Percentiles rank a stretch among this genome's conserved stretches.
Conservation (phyloP, 2,329 filamentous ascomycete species). For the Fusarium ambrosium region DNA sequence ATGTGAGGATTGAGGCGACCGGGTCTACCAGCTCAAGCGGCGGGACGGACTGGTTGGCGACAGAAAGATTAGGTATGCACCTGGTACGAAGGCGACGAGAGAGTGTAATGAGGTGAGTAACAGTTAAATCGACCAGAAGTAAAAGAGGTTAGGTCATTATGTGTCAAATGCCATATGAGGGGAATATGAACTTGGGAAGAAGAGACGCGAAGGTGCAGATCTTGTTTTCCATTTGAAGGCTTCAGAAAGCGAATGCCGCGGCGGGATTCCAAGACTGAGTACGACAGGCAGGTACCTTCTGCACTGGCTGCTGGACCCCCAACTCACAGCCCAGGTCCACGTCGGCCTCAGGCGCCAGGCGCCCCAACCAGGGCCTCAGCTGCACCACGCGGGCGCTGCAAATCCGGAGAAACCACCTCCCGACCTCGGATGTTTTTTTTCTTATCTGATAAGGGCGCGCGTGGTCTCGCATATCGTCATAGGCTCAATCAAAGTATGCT, state of each 20-base stretch:
- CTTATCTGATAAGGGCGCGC: constrained; percentile 42
- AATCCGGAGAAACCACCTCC: constrained; percentile 41
- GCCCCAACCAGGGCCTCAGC: constrained; percentile 25
- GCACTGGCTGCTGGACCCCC: constrained; percentile 4
- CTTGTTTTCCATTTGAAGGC: constrained; percentile 36
- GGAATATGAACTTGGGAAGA: constrained; percentile 39
- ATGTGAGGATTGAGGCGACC: constrained; percentile 34
- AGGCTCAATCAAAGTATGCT: constrained; percentile 3
- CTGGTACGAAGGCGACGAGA: constrained; percentile 25
- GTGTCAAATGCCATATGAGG: constrained; percentile 32
- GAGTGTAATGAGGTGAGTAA: constrained; percentile 32
- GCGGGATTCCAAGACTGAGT: constrained; percentile 15
- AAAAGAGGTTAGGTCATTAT: constrained; percentile 45
- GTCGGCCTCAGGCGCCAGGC: constrained; percentile 37
- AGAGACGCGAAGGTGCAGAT: constrained; percentile 40
- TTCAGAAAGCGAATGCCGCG: constrained; percentile 45
- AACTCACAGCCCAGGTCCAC: constrained; percentile 4
- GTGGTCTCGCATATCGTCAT: constrained; percentile 43
- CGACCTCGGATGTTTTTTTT: constrained; percentile 37
- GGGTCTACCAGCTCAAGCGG: constrained; percentile 41
- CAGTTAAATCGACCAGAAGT: constrained; percentile 38
- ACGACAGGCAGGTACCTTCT: constrained; percentile 12
- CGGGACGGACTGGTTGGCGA: constrained; percentile 42
- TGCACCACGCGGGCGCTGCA: constrained; percentile 24
- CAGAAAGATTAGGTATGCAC: constrained; percentile 23